Conservation (phyloP, 2,329 filamentous ascomycete species). For the Fusarium guadeloupense region DNA sequence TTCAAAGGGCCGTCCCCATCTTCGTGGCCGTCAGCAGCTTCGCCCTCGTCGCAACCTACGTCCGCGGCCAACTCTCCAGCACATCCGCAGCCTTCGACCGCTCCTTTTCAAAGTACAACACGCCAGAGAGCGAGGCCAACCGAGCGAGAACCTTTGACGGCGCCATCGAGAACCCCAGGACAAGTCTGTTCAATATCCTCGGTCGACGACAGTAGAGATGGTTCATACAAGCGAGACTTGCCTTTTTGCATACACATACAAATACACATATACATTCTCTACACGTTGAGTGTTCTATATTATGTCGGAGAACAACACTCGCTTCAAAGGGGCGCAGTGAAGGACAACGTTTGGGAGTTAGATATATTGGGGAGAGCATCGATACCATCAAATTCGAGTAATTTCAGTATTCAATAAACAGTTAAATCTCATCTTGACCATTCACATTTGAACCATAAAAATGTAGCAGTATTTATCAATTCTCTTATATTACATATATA, state of each 20-base stretch:
- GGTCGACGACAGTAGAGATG: slow-evolving; percentile 43
- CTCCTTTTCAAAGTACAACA: slow-evolving; percentile 52
- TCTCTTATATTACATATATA: slow-evolving; percentile 40
- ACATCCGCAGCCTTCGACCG: slow-evolving; percentile 50
- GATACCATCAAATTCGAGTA: slow-evolving; percentile 28
- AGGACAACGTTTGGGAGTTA: slow-evolving; percentile 3
- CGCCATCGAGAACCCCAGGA: slow-evolving; percentile 47
- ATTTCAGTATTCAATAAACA: slow-evolving; percentile 24
- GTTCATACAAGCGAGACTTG: neutral
- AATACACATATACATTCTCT: slow-evolving; percentile 12
- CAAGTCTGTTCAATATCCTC: slow-evolving; percentile 48
- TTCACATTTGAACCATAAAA: neutral
- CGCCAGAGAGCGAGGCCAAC: slow-evolving; percentile 48
- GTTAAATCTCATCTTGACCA: neutral
- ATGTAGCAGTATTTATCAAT: slow-evolving; percentile 10
- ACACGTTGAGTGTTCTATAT: slow-evolving; percentile 31
- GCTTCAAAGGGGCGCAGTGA: neutral
- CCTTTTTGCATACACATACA: neutral
- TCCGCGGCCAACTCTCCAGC: slow-evolving; percentile 46
- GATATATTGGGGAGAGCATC: slow-evolving; percentile 8
- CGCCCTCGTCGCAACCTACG: slow-evolving; percentile 45
- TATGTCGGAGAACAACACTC: slow-evolving; percentile 5
- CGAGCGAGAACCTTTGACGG: slow-evolving; percentile 48
- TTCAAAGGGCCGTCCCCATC: slow-evolving; percentile 27
- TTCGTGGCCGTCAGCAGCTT: slow-evolving; percentile 35